Base-by-base conservation (phyloP, 768 basidiomycete genomes). In the Asterophora parasitica region DNA sequence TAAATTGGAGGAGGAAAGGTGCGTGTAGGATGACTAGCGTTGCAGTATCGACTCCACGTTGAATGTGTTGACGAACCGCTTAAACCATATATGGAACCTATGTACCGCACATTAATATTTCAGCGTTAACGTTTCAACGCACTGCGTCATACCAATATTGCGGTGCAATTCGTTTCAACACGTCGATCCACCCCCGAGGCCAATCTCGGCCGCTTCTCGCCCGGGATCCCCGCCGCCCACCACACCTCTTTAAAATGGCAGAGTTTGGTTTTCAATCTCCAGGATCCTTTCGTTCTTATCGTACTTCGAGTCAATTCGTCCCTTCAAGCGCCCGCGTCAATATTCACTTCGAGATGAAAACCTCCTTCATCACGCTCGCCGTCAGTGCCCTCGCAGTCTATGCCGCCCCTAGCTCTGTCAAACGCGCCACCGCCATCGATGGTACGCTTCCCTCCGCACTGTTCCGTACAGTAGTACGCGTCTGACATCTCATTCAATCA, bases 321-420 rank as follows among this genome's bases (percentile, higher is more conserved):
- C n/a, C n/a, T n/a, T n/a, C n/a, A n/a, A n/a, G 7, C 12, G 10
- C 11, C 12, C 40, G 11, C 35, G 7, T 27, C 7, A 3, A n/a
- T n/a, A n/a, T n/a, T n/a, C n/a, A n/a, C n/a, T n/a, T 27, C 44
- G 26, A 33, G 10, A 49, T 49, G 48, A 49, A 13, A 26, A 11
- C 41, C n/a, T 49, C 42, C 12, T 11, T 32, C 13, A 20, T 35
- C 33, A 32, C 33, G 7, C 33, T 43, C 31, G 20, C 27, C 9
- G 9, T 40, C 7, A 23, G 27, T 37, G 23, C 15, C 20, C 36
- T 49, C 34, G 42, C 26, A 9, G 48, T 42, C 35, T n/a, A 42
- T 1, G 42, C 41, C 11, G 41, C 36, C 35, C 41, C 48, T 1
- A 40, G 32, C 33, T 39, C 46, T 15, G 23, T 38, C 33, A 48